These are phyloP conservation scores for Noccaea caerulescens DNA, from an alignment of 345 rosid species.

Conservation along the genomic window DNA sequence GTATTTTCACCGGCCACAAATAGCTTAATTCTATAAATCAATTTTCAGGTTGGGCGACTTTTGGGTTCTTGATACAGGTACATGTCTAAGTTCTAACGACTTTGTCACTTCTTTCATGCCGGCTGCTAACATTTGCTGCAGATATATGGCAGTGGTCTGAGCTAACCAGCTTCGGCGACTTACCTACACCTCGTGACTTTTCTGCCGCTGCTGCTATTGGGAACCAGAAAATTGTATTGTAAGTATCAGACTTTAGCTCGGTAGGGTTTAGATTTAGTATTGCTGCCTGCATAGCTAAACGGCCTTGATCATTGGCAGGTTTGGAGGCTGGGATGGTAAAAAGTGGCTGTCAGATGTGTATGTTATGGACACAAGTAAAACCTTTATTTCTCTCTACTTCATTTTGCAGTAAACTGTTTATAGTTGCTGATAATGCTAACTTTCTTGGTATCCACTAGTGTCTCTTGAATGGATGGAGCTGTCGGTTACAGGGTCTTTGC, in stretches of 20 bases:
- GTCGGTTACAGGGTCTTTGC: constrained; percentile 73
- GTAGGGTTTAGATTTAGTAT: neutral
- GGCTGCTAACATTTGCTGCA: constrained; percentile 43
- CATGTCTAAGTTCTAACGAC: no score
- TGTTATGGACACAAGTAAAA: constrained; percentile 88
- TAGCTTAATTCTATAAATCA: constrained; percentile 2
- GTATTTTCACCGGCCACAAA: neutral
- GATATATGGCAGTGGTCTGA: constrained; percentile 99
- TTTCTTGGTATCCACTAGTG: constrained; percentile 53
- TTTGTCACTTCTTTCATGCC: constrained; percentile 4
- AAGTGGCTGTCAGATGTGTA: constrained; percentile 98
- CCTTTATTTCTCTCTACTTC: constrained; percentile 27
- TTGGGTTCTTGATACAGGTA: constrained; percentile 96
- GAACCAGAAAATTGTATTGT: constrained; percentile 84
- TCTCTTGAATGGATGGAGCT: constrained; percentile 98
- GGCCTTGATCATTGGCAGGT: constrained; percentile 55
- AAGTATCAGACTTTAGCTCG: constrained; percentile 41
- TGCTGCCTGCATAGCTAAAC: constrained; percentile 20
- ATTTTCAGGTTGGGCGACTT: constrained; percentile 88
- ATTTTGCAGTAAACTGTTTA: constrained; percentile 1
- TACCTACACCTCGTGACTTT: constrained; percentile 90
- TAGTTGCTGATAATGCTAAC: constrained; percentile 13
- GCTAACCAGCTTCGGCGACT: constrained; percentile 88
- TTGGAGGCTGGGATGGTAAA: constrained; percentile 99
- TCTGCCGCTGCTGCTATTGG: constrained; percentile 92